Conservation (phyloP, 176 grass and related monocot genomes). For the Hsuehochloa calcarea region DNA sequence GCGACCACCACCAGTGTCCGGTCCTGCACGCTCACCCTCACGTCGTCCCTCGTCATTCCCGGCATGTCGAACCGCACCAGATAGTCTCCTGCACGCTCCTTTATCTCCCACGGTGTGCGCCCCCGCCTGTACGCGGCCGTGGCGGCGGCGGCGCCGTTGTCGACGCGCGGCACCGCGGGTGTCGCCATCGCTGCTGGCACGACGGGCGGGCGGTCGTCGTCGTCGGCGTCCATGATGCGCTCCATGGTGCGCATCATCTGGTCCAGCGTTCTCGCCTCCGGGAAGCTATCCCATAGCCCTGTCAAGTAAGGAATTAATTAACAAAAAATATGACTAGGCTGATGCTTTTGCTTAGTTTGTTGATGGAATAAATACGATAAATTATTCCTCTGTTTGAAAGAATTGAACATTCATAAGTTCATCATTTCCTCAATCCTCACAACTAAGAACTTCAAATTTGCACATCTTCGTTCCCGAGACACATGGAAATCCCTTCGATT, state of each 20-base stretch:
- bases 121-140: constrained; percentile 15
- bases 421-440: neutral
- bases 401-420: neutral
- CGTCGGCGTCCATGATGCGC: constrained; percentile 39
- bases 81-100: constrained; percentile 48
- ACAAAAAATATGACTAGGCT: neutral
- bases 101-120: constrained; percentile 59
- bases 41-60: constrained; percentile 51
- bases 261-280: constrained; percentile 50
- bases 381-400: neutral
- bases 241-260: constrained; percentile 70
- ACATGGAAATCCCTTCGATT: no score
- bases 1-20: constrained; percentile 43
- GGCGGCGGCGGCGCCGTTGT: neutral
- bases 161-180: neutral
- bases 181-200: neutral
- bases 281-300: constrained; percentile 65
- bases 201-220: constrained; percentile 8
- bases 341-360: neutral
- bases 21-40: constrained; percentile 48
- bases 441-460: no score
- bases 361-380: neutral
- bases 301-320: neutral
- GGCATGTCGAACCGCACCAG: constrained; percentile 56
- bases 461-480: no score